These are phyloP conservation scores for Polygonum maritimum DNA, from an alignment of 148 eudicot species.

Conservation along the genomic window DNA sequence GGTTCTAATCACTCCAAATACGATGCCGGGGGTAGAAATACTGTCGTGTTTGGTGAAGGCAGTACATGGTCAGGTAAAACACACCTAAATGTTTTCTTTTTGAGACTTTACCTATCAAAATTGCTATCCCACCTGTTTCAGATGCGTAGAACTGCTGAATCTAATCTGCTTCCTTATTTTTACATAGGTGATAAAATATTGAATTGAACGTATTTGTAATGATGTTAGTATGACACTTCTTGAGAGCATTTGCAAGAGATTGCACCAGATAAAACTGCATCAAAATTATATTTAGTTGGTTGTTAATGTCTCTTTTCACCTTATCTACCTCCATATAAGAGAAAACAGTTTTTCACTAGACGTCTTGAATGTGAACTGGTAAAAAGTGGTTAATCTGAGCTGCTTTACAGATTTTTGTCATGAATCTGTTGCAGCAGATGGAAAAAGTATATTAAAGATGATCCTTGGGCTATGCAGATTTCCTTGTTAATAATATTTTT, in stretches of 20 bases:
- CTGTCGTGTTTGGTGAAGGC: conserved; percentile 64
- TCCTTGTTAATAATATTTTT: neutral
- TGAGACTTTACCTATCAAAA: neutral
- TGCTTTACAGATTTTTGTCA: neutral
- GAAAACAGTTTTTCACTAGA: neutral
- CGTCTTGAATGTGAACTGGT: neutral
- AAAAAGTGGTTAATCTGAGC: neutral
- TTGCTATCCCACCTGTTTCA: neutral
- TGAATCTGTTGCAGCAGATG: neutral
- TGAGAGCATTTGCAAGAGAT: neutral
- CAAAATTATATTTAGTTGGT: neutral
- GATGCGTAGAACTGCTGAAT: neutral
- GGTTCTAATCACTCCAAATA: conserved; percentile 54
- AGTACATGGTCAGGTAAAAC: conserved; percentile 71
- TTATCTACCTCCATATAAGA: neutral
- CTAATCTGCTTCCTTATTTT: neutral
- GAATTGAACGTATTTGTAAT: neutral
- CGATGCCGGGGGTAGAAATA: conserved; percentile 57
- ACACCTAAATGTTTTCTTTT: neutral
- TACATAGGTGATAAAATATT: neutral
- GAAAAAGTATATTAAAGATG: neutral
- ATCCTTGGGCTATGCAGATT: neutral
- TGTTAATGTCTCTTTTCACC: neutral
- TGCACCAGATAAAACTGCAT: neutral
- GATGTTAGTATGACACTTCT: neutral